phyloP scores from a whole-genome alignment of 441 rosid species.

The Breynia disticha region DNA sequence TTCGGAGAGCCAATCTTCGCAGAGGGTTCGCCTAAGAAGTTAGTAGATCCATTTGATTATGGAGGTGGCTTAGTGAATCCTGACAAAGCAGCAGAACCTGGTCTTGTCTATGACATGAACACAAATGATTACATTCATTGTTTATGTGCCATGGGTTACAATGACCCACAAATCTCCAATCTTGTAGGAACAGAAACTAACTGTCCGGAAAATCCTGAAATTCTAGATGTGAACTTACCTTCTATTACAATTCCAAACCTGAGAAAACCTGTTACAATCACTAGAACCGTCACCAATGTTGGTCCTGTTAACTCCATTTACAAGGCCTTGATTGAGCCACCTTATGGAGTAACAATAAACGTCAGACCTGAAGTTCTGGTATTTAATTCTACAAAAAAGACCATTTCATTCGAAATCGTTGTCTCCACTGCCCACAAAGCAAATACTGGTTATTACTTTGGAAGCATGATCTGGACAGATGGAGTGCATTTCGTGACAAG shows the following conservation, averaged over 20 bases:
- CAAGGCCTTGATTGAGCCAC: constrained; percentile 26
- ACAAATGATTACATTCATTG: constrained; percentile 53
- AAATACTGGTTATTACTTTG: constrained; percentile 44
- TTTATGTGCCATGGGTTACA: constrained; percentile 71
- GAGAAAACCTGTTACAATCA: constrained; percentile 33
- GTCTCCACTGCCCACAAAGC: constrained; percentile 7
- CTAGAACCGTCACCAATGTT: constrained; percentile 42
- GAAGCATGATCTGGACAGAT: constrained; percentile 31
- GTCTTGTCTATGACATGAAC: constrained; percentile 52
- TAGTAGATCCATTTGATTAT: constrained; percentile 69
- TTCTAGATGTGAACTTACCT: constrained; percentile 60
- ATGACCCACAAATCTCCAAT: constrained; percentile 30
- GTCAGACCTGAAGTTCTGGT: constrained; percentile 27
- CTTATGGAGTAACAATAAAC: constrained; percentile 16
- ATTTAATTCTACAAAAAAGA: constrained; percentile 18
- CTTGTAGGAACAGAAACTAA: constrained; percentile 19
- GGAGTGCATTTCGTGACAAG: constrained; percentile 23
- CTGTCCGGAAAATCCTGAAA: constrained; percentile 25
- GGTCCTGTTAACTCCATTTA: constrained; percentile 22
- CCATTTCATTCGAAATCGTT: constrained; percentile 21
- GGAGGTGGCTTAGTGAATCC: constrained; percentile 79
- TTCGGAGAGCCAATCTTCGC: constrained; percentile 31
- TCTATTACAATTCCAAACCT: constrained; percentile 55
- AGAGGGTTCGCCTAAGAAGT: constrained; percentile 43
- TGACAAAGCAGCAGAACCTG: constrained; percentile 61